These are phyloP conservation scores for Aspergillaceae sp. DNA, from an alignment of 2,329 filamentous ascomycete genomes.

Conservation along the genomic window DNA sequence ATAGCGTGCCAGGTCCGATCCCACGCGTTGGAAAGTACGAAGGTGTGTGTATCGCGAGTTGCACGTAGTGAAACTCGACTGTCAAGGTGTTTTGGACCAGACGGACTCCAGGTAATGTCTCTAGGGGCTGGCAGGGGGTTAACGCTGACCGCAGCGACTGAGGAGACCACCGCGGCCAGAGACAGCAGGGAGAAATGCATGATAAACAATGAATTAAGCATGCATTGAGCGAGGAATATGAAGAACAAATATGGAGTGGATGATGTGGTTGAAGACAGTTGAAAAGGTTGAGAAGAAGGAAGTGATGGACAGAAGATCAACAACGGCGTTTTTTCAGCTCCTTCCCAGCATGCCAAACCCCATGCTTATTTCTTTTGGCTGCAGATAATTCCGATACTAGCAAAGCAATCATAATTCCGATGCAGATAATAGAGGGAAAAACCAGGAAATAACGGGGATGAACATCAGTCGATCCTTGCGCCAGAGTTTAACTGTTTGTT, in stretches of 20 bases:
- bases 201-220: conserved; percentile 1
- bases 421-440: no score
- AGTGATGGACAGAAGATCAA: background rate
- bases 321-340: background rate
- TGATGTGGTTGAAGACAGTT: background rate
- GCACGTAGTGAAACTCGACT: conserved; percentile 32
- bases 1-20: conserved; percentile 43
- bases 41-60: conserved; percentile 16
- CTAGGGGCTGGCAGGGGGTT: conserved; percentile 49
- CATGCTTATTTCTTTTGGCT: background rate
- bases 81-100: conserved; percentile 40
- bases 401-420: no score
- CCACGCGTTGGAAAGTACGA: conserved; percentile 41
- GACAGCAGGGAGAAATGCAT: conserved; percentile 23
- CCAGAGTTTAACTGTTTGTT: background rate
- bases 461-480: background rate
- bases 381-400: no score
- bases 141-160: conserved; percentile 40
- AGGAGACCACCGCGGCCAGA: conserved; percentile 25
- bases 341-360: background rate
- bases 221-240: conserved; percentile 1
- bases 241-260: background rate
- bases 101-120: conserved; percentile 45
- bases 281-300: conserved; percentile 1
- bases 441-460: no score